A percentile compares a stretch with the other conserved stretches of the same genome.
phyloP scores from a whole-genome alignment of 371 early-diverging fungal species.

The Capniomyces stellatus region DNA sequence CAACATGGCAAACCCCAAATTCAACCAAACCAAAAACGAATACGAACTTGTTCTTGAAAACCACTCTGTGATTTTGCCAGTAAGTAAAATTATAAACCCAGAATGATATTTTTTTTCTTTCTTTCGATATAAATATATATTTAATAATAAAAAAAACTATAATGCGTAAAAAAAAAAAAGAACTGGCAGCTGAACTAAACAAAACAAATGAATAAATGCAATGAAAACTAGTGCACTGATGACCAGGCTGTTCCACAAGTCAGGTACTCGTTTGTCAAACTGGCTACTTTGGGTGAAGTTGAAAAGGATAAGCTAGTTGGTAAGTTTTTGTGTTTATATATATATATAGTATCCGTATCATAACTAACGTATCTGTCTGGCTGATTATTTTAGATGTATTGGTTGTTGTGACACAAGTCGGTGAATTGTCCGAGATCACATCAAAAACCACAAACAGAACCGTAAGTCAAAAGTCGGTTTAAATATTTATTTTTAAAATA shows the following conservation, averaged over 20 bases:
- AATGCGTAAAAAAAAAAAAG: too few relatives aligned
- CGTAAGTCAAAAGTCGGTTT: not conserved
- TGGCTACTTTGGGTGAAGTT: conserved; percentile 36
- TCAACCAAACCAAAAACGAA: conserved; percentile 59
- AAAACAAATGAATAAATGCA: not conserved
- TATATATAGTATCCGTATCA: not conserved
- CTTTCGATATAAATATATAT: too few relatives aligned
- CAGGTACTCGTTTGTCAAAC: conserved; percentile 43
- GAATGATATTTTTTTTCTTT: too few relatives aligned
- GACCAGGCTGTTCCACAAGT: conserved; percentile 40
- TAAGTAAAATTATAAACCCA: not conserved
- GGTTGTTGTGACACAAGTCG: conserved; percentile 51
- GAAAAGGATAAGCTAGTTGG: conserved; percentile 50
- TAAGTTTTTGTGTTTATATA: conserved; percentile 13
- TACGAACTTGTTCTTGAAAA: conserved; percentile 79
- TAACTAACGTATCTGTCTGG: not conserved
- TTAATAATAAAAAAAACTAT: too few relatives aligned
- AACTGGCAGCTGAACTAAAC: too few relatives aligned
- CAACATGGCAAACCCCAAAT: conserved; percentile 74
- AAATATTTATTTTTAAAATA: not conserved
- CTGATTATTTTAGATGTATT: conserved; percentile 41
- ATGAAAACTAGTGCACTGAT: conserved; percentile 39
- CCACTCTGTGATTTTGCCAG: conserved; percentile 7
- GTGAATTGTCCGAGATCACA: conserved; percentile 40
- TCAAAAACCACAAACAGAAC: conserved; percentile 33